Base-by-base conservation (phyloP, 257 asterid genomes). In the Nicotiana undulata region DNA sequence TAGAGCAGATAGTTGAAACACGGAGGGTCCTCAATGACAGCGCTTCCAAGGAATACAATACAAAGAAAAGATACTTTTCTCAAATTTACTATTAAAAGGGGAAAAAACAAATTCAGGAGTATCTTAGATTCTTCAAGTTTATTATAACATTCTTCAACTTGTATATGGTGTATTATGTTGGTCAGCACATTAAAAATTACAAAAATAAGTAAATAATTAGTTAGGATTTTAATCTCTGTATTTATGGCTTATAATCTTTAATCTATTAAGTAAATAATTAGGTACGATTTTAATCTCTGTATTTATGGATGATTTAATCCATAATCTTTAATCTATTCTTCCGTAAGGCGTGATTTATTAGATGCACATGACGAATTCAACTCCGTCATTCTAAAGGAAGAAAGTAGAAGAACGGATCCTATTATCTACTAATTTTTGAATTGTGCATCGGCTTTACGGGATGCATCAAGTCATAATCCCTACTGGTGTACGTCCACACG, bases 21-120 rank as follows among this genome's bases (percentile, higher is more conserved):
- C n/a, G 55, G 51, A 65, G 82, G 77, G 28, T 80, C 55, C 31
- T 80, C 55, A 53, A 46, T 64, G 76, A 65, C 66, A 28, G 32
- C 65, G 28, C 24, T 80, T 80, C 82, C 77, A 65, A 80, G 66
- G 66, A 63, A 64, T 31, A 80, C 77, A 64, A 51, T 65, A 49
- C 65, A 65, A 55, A 10, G 7, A 63, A 29, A 70, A 16, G 4
- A 7, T 29, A 80, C 61, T 8, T 22, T 22, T 15, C 13, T 0
- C 9, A 3, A 44, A 22, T 7, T 72, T 7, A 46, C 6, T 20
- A 34, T n/a, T 67, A 34, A n/a, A n/a, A 34, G 10, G 3, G 5
- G 7, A 12, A 12, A 51, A 51, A 51, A 51, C 6, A 4, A 51
- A 11, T 13, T 51, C 17, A 2, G 18, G 18, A 51, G 4, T 51